A percentile compares a stretch with the other conserved stretches of the same genome.
Conservation (phyloP, 176 grass and related monocot genomes). For the Typha latifolia region DNA sequence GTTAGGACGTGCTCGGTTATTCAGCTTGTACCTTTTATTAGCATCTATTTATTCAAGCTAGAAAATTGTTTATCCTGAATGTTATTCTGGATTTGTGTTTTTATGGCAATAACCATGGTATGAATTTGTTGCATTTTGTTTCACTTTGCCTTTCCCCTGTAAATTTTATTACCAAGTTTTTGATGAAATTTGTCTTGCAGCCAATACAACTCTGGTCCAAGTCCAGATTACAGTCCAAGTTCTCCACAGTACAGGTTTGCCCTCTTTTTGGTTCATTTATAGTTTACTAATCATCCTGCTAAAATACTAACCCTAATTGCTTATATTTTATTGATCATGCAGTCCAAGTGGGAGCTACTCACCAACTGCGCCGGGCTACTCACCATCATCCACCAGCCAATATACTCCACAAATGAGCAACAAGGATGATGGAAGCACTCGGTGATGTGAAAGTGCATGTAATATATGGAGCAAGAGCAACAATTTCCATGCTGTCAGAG, state of each 20-base stretch:
- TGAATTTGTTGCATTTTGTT: neutral
- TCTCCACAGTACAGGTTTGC: conserved; percentile 81
- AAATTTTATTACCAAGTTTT: neutral
- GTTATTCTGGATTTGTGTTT: no score
- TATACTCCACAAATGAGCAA: conserved; percentile 42
- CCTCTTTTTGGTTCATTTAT: neutral
- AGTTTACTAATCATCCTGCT: neutral
- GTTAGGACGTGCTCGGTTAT: no score
- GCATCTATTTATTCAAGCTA: no score
- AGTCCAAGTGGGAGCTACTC: conserved; percentile 93
- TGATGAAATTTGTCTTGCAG: conserved; percentile 21
- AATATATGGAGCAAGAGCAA: no score
- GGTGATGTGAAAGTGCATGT: conserved; percentile 18
- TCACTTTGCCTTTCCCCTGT: neutral
- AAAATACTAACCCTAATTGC: neutral
- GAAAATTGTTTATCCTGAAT: no score
- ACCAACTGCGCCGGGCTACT: conserved; percentile 77
- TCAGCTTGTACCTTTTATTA: no score
- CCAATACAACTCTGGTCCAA: conserved; percentile 51
- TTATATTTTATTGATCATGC: conserved; percentile 6
- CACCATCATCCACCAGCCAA: conserved; percentile 57
- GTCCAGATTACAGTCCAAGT: conserved; percentile 82
- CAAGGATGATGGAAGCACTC: conserved; percentile 33
- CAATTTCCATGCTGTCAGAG: no score
- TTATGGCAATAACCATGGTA: no score